Conservation (phyloP, 306 rosid species). For the Prunus kanzakura region DNA sequence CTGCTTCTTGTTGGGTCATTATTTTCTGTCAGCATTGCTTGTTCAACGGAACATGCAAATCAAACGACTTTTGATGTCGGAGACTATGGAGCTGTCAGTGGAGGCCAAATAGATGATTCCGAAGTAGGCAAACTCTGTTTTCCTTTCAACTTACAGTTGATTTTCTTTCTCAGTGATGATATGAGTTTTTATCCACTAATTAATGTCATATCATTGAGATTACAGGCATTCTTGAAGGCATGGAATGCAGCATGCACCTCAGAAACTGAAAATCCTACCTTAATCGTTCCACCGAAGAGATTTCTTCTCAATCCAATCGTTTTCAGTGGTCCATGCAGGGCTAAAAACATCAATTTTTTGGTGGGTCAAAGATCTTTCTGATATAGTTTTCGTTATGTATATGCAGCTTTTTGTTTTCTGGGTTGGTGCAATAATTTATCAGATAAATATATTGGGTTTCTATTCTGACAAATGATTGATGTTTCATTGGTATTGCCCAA, state of each 20-base stretch:
- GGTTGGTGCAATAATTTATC: no score
- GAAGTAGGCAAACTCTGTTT: slow-evolving; percentile 5
- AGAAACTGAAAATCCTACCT: slow-evolving; percentile 14
- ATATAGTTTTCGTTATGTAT: background rate
- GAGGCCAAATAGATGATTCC: slow-evolving; percentile 27
- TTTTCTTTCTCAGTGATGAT: background rate
- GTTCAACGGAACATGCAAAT: slow-evolving; percentile 13
- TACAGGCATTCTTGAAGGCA: slow-evolving; percentile 33
- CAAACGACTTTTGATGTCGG: slow-evolving; percentile 11
- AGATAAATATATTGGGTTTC: no score
- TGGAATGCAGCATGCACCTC: slow-evolving; percentile 33
- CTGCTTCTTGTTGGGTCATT: slow-evolving; percentile 10
- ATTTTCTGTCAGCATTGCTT: slow-evolving; percentile 9
- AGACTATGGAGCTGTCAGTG: slow-evolving; percentile 32
- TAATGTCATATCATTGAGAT: background rate
- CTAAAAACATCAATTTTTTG: slow-evolving; percentile 30
- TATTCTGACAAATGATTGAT: no score
- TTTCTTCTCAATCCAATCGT: slow-evolving; percentile 28
- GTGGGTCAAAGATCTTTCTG: slow-evolving; percentile 10
- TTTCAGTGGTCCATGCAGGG: slow-evolving; percentile 37
- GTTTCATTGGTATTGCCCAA: background rate
- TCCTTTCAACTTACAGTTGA: background rate
- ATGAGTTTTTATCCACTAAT: background rate
- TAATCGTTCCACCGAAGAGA: slow-evolving; percentile 23
- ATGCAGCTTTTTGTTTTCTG: background rate